Evolutionary conservation across 176 grass and related monocot genomes (phyloP), one percentile per base, ranked within the genome.

Genomic region (Hordeum vulgare): DNA sequence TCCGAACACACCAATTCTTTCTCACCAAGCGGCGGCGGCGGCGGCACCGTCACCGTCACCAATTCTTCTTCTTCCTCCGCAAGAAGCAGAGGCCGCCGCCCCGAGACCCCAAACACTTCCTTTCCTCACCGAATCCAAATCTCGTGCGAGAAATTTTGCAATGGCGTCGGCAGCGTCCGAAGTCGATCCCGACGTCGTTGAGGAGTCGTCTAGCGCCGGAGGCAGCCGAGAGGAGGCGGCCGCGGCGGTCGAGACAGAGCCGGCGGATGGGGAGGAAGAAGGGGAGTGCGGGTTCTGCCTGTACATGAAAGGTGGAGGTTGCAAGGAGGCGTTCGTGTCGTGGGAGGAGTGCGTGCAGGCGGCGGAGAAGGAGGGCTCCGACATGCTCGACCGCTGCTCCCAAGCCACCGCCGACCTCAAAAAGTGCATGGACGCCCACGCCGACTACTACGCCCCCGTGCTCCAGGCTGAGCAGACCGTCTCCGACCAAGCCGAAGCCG

Each of bases 231-330:
- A 21, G 11, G 37, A 6, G 21, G 76, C 86, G 67, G 66, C 81
- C 35, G 82, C 36, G 21, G 45, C 47, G 47, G 60, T 1, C 37
- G 29, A 31, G 24, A 23, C 31, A 62, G 76, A 59, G 57, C 13
- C 14, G 8, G 86, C 20, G 26, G 78, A 44, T 3, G 87, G 78
- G 78, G 84, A 87, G 61, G 92, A 94, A 20, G 93, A 91, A 65
- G 91, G 53, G 9, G 96, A 99, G 89, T 99, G 96, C 74, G 85
- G 83, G 51, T 99, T 99, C 83, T 99, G 96, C 89, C 25, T 99
- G 45, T 99, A 81, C 85, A 99, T 99, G 96, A 99, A 99, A 80
- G 89, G 64, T 21, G 96, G 96, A 15, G 96, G 89, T 1, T 96
- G 93, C 93, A 85, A 83, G 83, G 96, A 96, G 3, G 64, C 39